Percentiles rank a stretch among this genome's conserved stretches.
Conservation (phyloP, 2,329 filamentous ascomycete genomes). For the Metarhizium guizhouense region DNA sequence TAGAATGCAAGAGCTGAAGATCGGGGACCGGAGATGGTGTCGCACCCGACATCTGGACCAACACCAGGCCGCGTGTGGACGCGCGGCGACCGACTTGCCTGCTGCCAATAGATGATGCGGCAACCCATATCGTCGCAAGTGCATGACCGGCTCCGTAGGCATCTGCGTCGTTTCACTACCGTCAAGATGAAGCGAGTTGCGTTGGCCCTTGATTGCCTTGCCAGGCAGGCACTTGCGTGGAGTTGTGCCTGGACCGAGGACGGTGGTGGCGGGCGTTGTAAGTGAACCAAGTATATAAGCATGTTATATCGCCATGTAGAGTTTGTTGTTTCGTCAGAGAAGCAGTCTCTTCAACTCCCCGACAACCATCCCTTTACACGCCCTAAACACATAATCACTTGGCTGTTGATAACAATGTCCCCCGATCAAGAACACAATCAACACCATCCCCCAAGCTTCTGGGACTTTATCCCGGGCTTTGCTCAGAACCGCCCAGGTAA, state of each 20-base stretch:
- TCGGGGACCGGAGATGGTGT: neutral
- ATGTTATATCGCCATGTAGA: neutral
- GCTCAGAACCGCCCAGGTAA: slow-evolving; percentile 20
- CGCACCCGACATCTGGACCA: neutral
- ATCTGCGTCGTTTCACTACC: no score
- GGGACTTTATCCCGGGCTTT: slow-evolving; percentile 27
- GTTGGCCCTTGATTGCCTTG: neutral
- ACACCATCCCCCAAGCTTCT: slow-evolving; percentile 10
- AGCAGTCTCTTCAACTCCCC: neutral
- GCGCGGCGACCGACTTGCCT: neutral
- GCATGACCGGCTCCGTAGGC: neutral
- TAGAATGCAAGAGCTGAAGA: no score
- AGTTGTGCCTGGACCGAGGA: neutral
- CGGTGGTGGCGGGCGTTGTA: neutral
- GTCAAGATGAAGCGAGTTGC: neutral
- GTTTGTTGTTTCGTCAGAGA: neutral
- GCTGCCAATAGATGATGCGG: neutral
- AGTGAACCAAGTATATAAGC: neutral
- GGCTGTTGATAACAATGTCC: neutral
- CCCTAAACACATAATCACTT: neutral
- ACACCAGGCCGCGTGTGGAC: neutral
- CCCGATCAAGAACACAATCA: slow-evolving; percentile 9
- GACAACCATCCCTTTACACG: neutral
- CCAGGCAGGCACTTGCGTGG: neutral
- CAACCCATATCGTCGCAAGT: no score